A percentile compares a stretch with the other conserved stretches of the same genome.
phyloP scores from a whole-genome alignment of 2,329 filamentous ascomycete genomes.

The Colletotrichum sp. region DNA sequence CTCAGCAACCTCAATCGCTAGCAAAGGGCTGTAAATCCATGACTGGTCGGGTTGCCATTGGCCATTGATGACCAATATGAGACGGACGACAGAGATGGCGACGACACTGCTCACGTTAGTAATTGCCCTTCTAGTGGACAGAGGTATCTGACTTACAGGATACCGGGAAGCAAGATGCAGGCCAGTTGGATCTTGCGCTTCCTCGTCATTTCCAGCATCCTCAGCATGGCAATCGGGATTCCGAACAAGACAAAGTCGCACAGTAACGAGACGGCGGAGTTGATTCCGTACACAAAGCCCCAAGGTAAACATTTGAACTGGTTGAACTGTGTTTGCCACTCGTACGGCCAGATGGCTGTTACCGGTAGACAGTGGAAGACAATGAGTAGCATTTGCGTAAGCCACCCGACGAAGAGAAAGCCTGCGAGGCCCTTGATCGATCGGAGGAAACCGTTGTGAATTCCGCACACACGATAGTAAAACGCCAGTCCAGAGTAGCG shows the following conservation, averaged over 20 bases:
- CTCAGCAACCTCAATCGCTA: constrained; percentile 54
- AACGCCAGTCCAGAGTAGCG: constrained; percentile 58
- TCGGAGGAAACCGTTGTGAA: constrained; percentile 38
- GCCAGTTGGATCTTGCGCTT: constrained; percentile 52
- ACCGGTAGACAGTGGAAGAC: constrained; percentile 58
- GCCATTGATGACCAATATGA: constrained; percentile 51
- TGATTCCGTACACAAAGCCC: constrained; percentile 57
- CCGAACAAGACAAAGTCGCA: constrained; percentile 57
- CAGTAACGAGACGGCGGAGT: constrained; percentile 52
- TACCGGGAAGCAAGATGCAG: constrained; percentile 53
- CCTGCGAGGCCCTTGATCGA: constrained; percentile 39
- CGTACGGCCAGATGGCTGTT: constrained; percentile 57
- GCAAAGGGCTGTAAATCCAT: constrained; percentile 56
- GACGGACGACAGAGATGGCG: constrained; percentile 50
- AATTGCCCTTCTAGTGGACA: rapidly evolving
- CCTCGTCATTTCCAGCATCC: constrained; percentile 46
- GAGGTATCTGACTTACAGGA: constrained; percentile 40
- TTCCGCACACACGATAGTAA: constrained; percentile 50
- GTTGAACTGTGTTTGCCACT: constrained; percentile 44
- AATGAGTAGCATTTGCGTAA: constrained; percentile 54
- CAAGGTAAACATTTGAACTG: constrained; percentile 52
- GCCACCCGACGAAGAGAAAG: constrained; percentile 44
- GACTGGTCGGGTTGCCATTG: constrained; percentile 52
- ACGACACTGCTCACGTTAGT: constrained; percentile 42
- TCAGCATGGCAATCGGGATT: constrained; percentile 54